These are phyloP conservation scores for Brassica hybrid DNA, from an alignment of 441 rosid genomes.

Conservation along the genomic window DNA sequence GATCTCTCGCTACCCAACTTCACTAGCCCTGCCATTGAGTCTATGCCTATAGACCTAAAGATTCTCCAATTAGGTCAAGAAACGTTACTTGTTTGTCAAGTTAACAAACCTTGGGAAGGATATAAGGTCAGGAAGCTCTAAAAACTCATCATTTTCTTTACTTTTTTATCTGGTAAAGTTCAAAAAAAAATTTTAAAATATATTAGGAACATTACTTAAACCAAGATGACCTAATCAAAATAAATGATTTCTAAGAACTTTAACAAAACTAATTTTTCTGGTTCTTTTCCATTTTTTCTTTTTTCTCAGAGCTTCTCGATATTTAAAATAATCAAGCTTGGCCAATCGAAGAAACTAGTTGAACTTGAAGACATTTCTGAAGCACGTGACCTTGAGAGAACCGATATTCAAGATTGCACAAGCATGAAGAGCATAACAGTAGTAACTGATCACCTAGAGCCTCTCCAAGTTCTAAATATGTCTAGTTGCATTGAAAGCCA, in stretches of 20 bases:
- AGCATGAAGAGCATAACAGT: slow-evolving; percentile 10
- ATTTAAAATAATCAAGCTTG: slow-evolving; percentile 6
- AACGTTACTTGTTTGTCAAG: neutral
- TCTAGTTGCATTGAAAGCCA: slow-evolving; percentile 23
- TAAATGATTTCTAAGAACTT: too few relatives aligned
- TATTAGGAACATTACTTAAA: too few relatives aligned
- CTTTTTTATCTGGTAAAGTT: neutral
- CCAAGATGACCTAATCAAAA: neutral
- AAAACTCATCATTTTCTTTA: neutral
- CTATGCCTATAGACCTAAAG: neutral
- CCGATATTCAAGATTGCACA: slow-evolving; percentile 22
- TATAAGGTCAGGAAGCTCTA: neutral
- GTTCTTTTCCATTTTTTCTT: neutral
- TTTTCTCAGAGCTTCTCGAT: slow-evolving; percentile 18
- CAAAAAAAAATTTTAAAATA: too few relatives aligned
- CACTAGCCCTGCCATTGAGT: neutral
- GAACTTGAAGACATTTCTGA: neutral
- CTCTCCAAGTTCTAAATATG: slow-evolving; percentile 19
- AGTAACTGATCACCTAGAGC: neutral
- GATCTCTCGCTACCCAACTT: neutral
- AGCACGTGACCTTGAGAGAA: neutral
- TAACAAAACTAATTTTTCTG: neutral
- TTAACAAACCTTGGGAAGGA: neutral
- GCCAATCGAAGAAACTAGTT: neutral
- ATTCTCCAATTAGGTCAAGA: neutral